Base-by-base conservation (phyloP, 805 yeast species). In the Candida andamanensis region DNA sequence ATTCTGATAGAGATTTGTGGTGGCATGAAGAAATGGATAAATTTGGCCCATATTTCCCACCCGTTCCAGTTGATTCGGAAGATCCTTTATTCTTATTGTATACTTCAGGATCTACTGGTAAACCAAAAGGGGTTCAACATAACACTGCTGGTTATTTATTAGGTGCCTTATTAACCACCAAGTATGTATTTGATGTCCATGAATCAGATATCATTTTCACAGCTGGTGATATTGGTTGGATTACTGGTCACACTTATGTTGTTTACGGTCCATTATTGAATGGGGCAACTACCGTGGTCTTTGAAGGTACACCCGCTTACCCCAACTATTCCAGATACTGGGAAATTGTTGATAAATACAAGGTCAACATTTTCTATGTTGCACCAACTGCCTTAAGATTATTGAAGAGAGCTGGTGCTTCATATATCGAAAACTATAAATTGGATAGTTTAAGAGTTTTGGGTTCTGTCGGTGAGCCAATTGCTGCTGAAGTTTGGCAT, bases 201-300 rank as follows among this genome's bases (percentile, higher is more conserved):
- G 78, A 78, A 38, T 83, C 81, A 41, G 97, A 92, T 60, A 72
- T 83, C 26, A 63, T 90, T 40, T 90, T 92, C 69, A 90, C 97
- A 25, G 97, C 97, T 24, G 97, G 97, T 54, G 97, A 92, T 58
- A 86, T 92, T 35, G 97, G 98, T 56, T 92, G 98, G 97, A 92
- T 92, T 57, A 92, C 98, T 12, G 97, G 97, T 47, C 98, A 92
- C 62, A 84, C 97, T 7, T 92, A 90, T 56, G 95, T 86, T 26
- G 75, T 90, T 28, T 92, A 92, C 54, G 97, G 97, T 39, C 98
- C 98, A 25, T 74, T 92, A 46, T 64, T 78, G 28, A 60, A 50
- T 37, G 98, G 97, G 61, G 85, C 89, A 33, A 80, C 97, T 29
- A 79, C 96, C 7, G 83, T 92, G 33, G 85, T 90, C 36, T 92